Evolutionary conservation across 441 rosid genomes (phyloP).

Genomic region (Francoa sonchifolia): DNA sequence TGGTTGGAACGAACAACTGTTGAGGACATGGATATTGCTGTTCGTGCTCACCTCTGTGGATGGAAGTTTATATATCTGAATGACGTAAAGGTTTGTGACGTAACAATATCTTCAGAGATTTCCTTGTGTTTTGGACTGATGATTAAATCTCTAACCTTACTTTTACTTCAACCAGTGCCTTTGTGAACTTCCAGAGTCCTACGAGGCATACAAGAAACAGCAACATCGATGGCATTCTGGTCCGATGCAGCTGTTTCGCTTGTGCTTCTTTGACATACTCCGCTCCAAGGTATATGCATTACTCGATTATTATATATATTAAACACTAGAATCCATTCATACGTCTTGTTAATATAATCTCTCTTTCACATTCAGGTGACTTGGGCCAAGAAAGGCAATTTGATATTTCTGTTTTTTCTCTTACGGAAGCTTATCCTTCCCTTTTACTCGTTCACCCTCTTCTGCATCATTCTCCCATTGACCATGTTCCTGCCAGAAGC

Average conservation of each 20-base stretch:
- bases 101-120: conserved; percentile 4
- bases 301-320: no score
- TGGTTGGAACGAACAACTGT: conserved; percentile 91
- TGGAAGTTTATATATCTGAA: conserved; percentile 82
- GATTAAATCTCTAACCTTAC: conserved; percentile 3
- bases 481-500: conserved; percentile 88
- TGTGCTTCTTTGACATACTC: conserved; percentile 72
- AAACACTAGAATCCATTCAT: no score
- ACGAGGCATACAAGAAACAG: conserved; percentile 91
- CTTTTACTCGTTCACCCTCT: conserved; percentile 82
- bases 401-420: conserved; percentile 81
- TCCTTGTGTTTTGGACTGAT: conserved; percentile 4
- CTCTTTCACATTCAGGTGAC: conserved; percentile 39
- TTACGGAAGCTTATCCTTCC: conserved; percentile 79
- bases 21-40: conserved; percentile 87
- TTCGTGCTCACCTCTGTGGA: conserved; percentile 87
- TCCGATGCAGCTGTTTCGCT: conserved; percentile 85
- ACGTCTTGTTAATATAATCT: conserved; percentile 1
- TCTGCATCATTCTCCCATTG: conserved; percentile 79
- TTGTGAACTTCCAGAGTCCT: conserved; percentile 96
- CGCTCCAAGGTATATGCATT: conserved; percentile 81
- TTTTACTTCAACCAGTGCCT: conserved; percentile 54
- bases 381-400: conserved; percentile 61
- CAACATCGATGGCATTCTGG: conserved; percentile 98
- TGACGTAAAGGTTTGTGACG: conserved; percentile 56